Evolutionary conservation across 2,329 filamentous ascomycete genomes (phyloP).

Genomic region (Fusarium tupiense): DNA sequence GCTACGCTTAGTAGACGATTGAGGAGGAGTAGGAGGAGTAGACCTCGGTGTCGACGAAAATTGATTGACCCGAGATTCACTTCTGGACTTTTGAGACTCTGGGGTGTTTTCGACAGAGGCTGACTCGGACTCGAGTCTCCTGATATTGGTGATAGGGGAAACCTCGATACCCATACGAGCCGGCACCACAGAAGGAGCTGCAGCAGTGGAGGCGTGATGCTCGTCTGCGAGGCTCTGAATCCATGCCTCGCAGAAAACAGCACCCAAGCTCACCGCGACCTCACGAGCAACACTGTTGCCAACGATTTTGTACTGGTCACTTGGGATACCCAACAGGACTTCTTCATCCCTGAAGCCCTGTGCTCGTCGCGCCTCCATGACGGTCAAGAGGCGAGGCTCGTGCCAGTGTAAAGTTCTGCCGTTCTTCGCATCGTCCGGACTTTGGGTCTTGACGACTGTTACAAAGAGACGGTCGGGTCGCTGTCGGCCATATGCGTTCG

Average conservation of each 20-base stretch:
- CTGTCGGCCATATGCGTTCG: slow-evolving; percentile 63
- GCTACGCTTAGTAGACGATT: slow-evolving; percentile 1
- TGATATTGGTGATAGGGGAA: slow-evolving; percentile 3
- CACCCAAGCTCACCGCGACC: slow-evolving; percentile 72
- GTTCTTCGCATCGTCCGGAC: slow-evolving; percentile 63
- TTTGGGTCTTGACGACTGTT: slow-evolving; percentile 68
- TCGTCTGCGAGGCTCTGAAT: slow-evolving; percentile 39
- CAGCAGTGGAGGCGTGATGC: not conserved
- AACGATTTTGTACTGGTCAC: slow-evolving; percentile 71
- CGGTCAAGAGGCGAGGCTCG: slow-evolving; percentile 67
- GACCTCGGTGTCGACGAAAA: not conserved
- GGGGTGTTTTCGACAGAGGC: not conserved
- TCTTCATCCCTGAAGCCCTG: slow-evolving; percentile 79
- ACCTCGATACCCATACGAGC: slow-evolving; percentile 19
- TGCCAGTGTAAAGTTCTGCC: slow-evolving; percentile 72
- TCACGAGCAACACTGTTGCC: slow-evolving; percentile 81
- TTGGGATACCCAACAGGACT: slow-evolving; percentile 68
- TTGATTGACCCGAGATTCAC: slow-evolving; percentile 1
- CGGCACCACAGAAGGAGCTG: not conserved
- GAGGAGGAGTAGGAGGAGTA: not conserved
- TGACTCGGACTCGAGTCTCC: slow-evolving; percentile 7
- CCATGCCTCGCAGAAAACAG: slow-evolving; percentile 68
- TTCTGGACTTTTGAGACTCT: slow-evolving; percentile 3
- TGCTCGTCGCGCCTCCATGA: slow-evolving; percentile 74
- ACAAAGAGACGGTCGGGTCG: slow-evolving; percentile 63